A percentile compares a stretch with the other conserved stretches of the same genome.
These are phyloP conservation scores for Taiozyma sp. DNA, from an alignment of 1,139 yeast genomes.

Conservation along the genomic window DNA sequence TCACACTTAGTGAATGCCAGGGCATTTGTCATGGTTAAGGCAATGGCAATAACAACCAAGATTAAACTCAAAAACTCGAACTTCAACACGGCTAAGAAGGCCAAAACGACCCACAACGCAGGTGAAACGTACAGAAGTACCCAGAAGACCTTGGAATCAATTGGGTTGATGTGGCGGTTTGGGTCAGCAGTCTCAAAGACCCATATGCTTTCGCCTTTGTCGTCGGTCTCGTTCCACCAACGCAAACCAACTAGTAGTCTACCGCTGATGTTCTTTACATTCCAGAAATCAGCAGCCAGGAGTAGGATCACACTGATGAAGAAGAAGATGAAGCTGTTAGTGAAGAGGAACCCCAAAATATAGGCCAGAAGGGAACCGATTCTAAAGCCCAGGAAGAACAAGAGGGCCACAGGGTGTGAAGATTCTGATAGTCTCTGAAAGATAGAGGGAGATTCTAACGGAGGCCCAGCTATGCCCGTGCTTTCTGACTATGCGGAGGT, in stretches of 20 bases:
- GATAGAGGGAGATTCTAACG: constrained; percentile 19
- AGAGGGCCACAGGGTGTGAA: constrained; percentile 77
- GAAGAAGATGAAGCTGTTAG: constrained; percentile 63
- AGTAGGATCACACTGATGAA: constrained; percentile 75
- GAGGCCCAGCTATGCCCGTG: constrained; percentile 13
- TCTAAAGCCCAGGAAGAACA: constrained; percentile 61
- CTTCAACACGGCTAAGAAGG: constrained; percentile 70
- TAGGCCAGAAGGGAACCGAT: constrained; percentile 61
- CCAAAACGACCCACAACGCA: constrained; percentile 67
- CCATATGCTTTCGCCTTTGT: constrained; percentile 75
- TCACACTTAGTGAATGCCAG: constrained; percentile 91
- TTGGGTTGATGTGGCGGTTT: constrained; percentile 77
- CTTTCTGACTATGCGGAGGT: constrained; percentile 9
- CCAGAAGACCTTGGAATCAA: constrained; percentile 92
- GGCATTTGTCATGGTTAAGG: constrained; percentile 74
- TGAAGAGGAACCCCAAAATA: constrained; percentile 65
- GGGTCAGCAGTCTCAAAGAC: constrained; percentile 89
- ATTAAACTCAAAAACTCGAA: constrained; percentile 72
- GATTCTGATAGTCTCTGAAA: constrained; percentile 50
- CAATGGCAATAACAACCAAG: constrained; percentile 59
- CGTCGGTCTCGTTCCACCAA: constrained; percentile 82
- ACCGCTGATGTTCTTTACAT: constrained; percentile 87
- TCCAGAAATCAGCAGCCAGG: constrained; percentile 90
- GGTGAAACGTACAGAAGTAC: constrained; percentile 71
- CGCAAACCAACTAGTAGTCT: constrained; percentile 85